Base-by-base conservation (phyloP, 495 filamentous ascomycete species). In the Penicillium herquei region DNA sequence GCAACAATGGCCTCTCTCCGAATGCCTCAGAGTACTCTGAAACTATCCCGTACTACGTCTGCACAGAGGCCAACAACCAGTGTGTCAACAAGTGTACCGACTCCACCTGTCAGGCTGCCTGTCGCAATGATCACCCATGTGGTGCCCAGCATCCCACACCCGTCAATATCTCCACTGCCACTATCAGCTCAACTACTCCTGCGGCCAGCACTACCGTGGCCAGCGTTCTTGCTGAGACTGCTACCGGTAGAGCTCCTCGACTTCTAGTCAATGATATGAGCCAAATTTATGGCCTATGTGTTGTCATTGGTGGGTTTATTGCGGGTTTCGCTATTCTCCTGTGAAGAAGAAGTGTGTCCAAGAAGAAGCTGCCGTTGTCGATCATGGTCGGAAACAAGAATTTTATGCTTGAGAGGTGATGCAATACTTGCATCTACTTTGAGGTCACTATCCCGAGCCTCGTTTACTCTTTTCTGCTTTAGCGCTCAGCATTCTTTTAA, bases 31-130 rank as follows among this genome's bases (percentile, higher is more conserved):
- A 96, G 68, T 96, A 89, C 80, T 88, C 88, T 17, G 81, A 88
- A 65, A 96, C 92, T 6, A 81, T 96, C 31, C 90, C 92, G 7
- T 96, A 87, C 81, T 92, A 84, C 74, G 77, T 87, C 57, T 96
- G 92, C 81, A 83, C 81, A 12, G 80, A 87, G 67, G 81, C 80
- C 71, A 85, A 83, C 61, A 84, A 75, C 66, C 77, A 92, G 59
- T 96, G 91, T 65, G 87, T 88, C 3, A 62, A 57, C 7, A 71
- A 59, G 50, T 95, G 91, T 72, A 10, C 69, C 34, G 71, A 88
- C 69, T 83, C 80, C 54, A 33, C 58, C 35, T 96, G 90, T 64
- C 74, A 84, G 43, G 73, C 71, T 42, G 52, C 69, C 21, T 96
- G 92, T 78, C 83, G 85, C 58, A 64, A 78, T 49, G 65, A 89